phyloP scores from a whole-genome alignment of 2,329 filamentous ascomycete species.

The Trichoderma simmonsii region DNA sequence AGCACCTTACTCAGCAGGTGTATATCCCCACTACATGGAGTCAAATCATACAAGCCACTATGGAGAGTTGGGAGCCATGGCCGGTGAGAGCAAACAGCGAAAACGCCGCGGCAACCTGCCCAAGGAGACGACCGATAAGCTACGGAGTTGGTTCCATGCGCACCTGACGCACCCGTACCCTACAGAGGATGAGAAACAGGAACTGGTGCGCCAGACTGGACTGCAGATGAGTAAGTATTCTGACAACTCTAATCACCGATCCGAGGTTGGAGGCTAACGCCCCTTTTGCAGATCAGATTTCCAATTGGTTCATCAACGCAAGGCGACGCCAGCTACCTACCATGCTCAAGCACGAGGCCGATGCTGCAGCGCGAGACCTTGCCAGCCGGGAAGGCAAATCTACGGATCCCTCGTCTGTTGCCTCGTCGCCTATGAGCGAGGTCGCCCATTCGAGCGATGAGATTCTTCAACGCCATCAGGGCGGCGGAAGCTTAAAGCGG shows the following conservation, averaged over 20 bases:
- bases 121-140: constrained; percentile 81
- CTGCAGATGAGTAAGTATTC: constrained; percentile 68
- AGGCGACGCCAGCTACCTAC: constrained; percentile 62
- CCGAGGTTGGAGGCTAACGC: constrained; percentile 17
- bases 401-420: background rate
- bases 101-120: constrained; percentile 80
- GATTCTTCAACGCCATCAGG: constrained; percentile 29
- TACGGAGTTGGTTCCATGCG: constrained; percentile 75
- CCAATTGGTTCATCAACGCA: constrained; percentile 80
- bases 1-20: constrained; percentile 41
- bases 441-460: constrained; percentile 44
- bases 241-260: background rate
- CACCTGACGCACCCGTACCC: constrained; percentile 81
- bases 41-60: constrained; percentile 36
- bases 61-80: constrained; percentile 41
- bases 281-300: constrained; percentile 58
- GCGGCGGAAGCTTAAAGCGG: constrained; percentile 39
- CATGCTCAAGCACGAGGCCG: constrained; percentile 56
- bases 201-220: constrained; percentile 71
- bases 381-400: background rate
- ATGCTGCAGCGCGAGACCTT: constrained; percentile 37
- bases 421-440: constrained; percentile 37
- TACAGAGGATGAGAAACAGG: constrained; percentile 82
- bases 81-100: constrained; percentile 49
- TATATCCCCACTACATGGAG: constrained; percentile 39